Percentiles rank a stretch among this genome's conserved stretches.
These are phyloP conservation scores for Geosmithia flava DNA, from an alignment of 2,329 filamentous ascomycete genomes.

Conservation along the genomic window DNA sequence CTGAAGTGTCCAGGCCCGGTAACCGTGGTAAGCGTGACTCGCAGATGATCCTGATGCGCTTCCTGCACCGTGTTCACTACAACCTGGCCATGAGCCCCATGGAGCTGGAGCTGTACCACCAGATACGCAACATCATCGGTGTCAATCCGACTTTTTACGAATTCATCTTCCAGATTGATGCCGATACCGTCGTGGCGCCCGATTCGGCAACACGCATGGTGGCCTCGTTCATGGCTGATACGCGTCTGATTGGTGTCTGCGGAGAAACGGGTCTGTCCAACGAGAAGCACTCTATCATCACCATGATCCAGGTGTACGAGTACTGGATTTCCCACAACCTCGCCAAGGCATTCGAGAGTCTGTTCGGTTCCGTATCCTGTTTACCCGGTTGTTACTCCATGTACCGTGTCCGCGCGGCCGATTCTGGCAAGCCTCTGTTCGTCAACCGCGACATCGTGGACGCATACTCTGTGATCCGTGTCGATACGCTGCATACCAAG, in stretches of 20 bases:
- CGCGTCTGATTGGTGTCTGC: slow-evolving; percentile 83
- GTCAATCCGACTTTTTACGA: slow-evolving; percentile 99
- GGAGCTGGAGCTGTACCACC: slow-evolving; percentile 96
- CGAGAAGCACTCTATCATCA: slow-evolving; percentile 83
- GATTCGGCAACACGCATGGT: slow-evolving; percentile 92
- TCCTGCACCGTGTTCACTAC: slow-evolving; percentile 98
- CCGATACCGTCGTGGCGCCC: slow-evolving; percentile 83
- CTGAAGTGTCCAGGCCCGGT: slow-evolving; percentile 85
- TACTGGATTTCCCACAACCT: slow-evolving; percentile 99
- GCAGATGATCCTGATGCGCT: slow-evolving; percentile 96
- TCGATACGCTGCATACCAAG: slow-evolving; percentile 98
- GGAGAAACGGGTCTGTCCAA: slow-evolving; percentile 92
- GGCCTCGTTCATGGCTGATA: slow-evolving; percentile 80
- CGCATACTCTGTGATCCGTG: slow-evolving; percentile 80
- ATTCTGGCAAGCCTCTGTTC: slow-evolving; percentile 91
- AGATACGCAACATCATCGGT: slow-evolving; percentile 96
- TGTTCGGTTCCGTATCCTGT: slow-evolving; percentile 96
- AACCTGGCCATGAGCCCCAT: slow-evolving; percentile 92
- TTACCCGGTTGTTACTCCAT: slow-evolving; percentile 98
- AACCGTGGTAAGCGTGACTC: slow-evolving; percentile 99
- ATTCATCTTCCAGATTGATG: slow-evolving; percentile 91
- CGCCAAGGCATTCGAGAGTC: slow-evolving; percentile 90
- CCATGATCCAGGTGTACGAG: slow-evolving; percentile 99
- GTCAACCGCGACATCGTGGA: slow-evolving; percentile 88
- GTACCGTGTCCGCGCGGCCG: slow-evolving; percentile 92